Evolutionary conservation across 1,139 yeast genomes (phyloP), one percentile per base, ranked within the genome.

Genomic region (Geotrichum reessii): DNA sequence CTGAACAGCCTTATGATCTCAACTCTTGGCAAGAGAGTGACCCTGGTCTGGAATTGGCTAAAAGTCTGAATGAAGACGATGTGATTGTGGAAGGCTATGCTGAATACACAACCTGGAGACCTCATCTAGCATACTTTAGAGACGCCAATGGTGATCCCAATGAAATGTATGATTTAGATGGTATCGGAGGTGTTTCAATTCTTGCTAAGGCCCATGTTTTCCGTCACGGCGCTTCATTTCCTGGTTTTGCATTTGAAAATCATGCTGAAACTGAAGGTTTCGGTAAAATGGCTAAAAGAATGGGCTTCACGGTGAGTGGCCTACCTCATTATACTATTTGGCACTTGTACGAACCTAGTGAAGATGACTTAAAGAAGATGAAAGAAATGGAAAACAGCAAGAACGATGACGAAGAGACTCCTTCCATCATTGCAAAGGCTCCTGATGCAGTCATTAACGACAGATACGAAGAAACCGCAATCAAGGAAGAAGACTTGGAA

Each of bases 201-300:
- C 77, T 89, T 64, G 82, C 92, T 54, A 84, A 84, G 68, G 95
- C 96, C 2, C 78, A 76, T 61, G 93, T 89, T 8, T 89, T 89
- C 76, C 79, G 91, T 62, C 75, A 81, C 7, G 97, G 97, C 4
- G 82, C 89, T 1, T 90, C 86, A 72, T 89, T 89, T 79, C 96
- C 96, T 5, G 96, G 95, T 0, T 89, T 88, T 71, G 85, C 95
- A 25, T 88, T 88, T 71, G 85, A 85, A 73, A 87, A 87, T 67
- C 97, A 89, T 69, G 96, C 96, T 1, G 97, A 89, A 72, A 89
- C 97, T 6, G 97, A 89, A 73, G 96, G 93, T 0, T 90, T 89
- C 73, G 97, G 96, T 37, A 90, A 89, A 69, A 76, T 89, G 75
- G 83, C 89, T 65, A 83, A 86, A 66, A 76, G 83, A 67, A 86